A percentile compares a stretch with the other conserved stretches of the same genome.
phyloP scores from a whole-genome alignment of 2,329 filamentous ascomycete genomes.

The Monosporascus sp. region DNA sequence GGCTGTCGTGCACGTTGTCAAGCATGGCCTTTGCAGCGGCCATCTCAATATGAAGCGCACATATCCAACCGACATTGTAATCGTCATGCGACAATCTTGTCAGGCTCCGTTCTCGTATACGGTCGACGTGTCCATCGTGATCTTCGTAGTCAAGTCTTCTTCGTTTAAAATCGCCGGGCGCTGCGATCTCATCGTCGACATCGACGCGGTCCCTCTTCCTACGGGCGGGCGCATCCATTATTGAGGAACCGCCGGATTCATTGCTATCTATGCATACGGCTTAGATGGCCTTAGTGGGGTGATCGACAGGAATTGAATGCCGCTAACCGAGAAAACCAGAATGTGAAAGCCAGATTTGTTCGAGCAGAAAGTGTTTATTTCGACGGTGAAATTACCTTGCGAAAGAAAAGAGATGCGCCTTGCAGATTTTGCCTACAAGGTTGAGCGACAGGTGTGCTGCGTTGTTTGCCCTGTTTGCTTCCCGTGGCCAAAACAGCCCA shows the following conservation, averaged over 20 bases:
- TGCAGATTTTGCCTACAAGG: too few relatives aligned
- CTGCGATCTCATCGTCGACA: neutral
- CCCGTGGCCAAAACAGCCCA: too few relatives aligned
- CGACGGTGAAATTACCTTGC: too few relatives aligned
- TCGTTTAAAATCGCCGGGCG: neutral
- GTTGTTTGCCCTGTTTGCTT: too few relatives aligned
- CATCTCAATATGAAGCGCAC: constrained; percentile 17
- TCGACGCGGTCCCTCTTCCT: neutral
- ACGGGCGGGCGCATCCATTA: neutral
- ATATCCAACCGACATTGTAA: constrained; percentile 28
- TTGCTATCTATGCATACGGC: too few relatives aligned
- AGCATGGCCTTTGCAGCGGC: constrained; percentile 24
- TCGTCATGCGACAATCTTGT: neutral
- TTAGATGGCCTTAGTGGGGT: too few relatives aligned
- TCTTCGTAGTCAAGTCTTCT: neutral
- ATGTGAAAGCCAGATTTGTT: too few relatives aligned
- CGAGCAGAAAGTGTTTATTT: too few relatives aligned
- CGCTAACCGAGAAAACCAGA: too few relatives aligned
- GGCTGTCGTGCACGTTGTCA: constrained; percentile 19
- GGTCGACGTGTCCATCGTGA: neutral
- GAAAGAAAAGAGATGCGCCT: too few relatives aligned
- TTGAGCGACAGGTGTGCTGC: too few relatives aligned
- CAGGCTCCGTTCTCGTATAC: neutral
- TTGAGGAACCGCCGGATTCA: neutral
- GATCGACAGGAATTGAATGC: too few relatives aligned